A percentile compares a stretch with the other conserved stretches of the same genome.
These are phyloP conservation scores for Aphanocladium album DNA, from an alignment of 2,329 filamentous ascomycete genomes.

Conservation along the genomic window DNA sequence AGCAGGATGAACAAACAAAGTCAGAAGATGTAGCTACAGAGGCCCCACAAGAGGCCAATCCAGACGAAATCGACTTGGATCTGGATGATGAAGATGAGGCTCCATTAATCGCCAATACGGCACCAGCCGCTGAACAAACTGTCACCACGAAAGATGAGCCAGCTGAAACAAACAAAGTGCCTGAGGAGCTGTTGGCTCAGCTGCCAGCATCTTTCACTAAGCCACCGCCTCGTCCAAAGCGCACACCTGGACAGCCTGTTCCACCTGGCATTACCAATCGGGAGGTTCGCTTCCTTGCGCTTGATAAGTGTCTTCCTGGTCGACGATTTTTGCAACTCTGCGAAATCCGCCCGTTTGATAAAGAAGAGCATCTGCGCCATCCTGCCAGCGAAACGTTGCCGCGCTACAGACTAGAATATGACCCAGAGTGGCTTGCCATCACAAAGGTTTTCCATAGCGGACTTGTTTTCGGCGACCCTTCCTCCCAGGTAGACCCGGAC, in stretches of 20 bases:
- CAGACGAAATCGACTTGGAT: constrained; percentile 67
- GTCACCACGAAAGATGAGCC: constrained; percentile 1
- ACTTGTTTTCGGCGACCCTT: constrained; percentile 58
- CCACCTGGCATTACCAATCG: constrained; percentile 72
- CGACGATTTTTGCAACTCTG: constrained; percentile 79
- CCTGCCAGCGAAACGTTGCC: constrained; percentile 18
- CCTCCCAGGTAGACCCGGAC: constrained; percentile 50
- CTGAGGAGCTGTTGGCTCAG: constrained; percentile 63
- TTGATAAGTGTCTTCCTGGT: constrained; percentile 83
- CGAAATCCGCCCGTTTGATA: constrained; percentile 50
- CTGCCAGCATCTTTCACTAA: constrained; percentile 70
- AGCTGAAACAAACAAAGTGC: constrained; percentile 34
- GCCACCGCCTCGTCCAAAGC: constrained; percentile 29
- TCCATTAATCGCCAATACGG: constrained; percentile 18
- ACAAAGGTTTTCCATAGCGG: constrained; percentile 70
- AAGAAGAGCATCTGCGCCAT: constrained; percentile 20
- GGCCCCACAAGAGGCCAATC: constrained; percentile 39
- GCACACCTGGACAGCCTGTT: constrained; percentile 54
- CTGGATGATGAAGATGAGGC: constrained; percentile 48
- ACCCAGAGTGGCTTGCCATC: constrained; percentile 93
- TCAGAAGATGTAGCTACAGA: not conserved
- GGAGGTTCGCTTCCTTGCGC: constrained; percentile 74
- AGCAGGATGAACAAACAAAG: not conserved
- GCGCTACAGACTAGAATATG: constrained; percentile 67
- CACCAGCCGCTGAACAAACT: not conserved